Conservation (phyloP, 768 basidiomycete genomes). For the Strobilomyces confusus region DNA sequence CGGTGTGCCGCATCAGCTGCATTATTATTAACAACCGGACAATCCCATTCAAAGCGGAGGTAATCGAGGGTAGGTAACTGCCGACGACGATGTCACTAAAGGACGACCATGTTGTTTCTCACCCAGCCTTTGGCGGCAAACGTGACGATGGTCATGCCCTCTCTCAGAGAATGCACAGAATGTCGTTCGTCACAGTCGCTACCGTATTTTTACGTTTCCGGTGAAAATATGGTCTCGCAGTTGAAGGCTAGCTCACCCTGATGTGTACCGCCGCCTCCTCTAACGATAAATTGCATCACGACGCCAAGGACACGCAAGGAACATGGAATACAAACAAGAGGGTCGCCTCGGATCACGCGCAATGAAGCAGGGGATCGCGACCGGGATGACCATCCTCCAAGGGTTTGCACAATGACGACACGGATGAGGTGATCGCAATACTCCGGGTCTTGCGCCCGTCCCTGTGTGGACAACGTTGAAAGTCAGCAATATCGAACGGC, state of each 20-base stretch:
- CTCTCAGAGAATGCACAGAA: background rate
- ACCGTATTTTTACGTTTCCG: slow-evolving; percentile 11
- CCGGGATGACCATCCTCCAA: background rate
- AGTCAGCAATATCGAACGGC: slow-evolving; percentile 11
- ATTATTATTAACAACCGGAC: slow-evolving; percentile 13
- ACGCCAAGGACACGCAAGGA: slow-evolving; percentile 23
- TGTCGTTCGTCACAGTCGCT: background rate
- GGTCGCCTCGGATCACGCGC: slow-evolving; percentile 33
- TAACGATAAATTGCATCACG: slow-evolving; percentile 24
- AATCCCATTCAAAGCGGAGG: slow-evolving; percentile 5
- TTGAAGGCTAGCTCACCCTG: slow-evolving; percentile 2
- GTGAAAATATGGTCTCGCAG: background rate
- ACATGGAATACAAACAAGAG: slow-evolving; percentile 12
- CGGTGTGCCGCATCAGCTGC: background rate
- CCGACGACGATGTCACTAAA: background rate
- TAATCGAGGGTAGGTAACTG: background rate
- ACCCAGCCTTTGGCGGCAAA: background rate
- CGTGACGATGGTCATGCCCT: background rate
- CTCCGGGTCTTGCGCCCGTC: slow-evolving; percentile 11
- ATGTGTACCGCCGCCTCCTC: slow-evolving; percentile 17
- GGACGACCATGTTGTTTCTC: background rate
- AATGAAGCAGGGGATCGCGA: slow-evolving; percentile 8
- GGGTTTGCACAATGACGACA: slow-evolving; percentile 11
- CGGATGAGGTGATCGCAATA: slow-evolving; percentile 23
- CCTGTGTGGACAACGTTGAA: slow-evolving; percentile 5